These are phyloP conservation scores for Rhodomyrtus tomentosa DNA, from an alignment of 345 rosid genomes.

Conservation along the genomic window DNA sequence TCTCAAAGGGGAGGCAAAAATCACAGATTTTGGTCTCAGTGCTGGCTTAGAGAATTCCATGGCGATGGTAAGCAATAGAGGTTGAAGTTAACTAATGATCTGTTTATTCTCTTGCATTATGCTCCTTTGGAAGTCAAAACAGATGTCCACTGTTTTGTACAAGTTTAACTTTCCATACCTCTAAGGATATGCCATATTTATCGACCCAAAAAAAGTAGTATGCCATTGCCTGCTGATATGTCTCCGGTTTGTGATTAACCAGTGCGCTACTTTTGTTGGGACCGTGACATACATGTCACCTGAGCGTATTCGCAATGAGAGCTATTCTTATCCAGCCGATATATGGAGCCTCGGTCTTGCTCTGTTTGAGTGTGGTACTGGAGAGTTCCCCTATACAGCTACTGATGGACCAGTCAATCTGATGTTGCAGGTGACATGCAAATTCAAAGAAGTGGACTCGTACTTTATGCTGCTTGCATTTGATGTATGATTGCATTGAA, in stretches of 20 bases:
- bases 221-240: conserved; percentile 5
- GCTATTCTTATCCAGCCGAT: conserved; percentile 95
- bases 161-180: not conserved
- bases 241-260: conserved; percentile 8
- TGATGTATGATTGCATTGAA: not conserved
- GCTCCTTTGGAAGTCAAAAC: not conserved
- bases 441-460: not conserved
- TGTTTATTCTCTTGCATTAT: not conserved
- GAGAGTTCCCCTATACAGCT: conserved; percentile 86
- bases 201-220: not conserved
- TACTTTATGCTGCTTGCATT: not conserved
- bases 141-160: not conserved
- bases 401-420: conserved; percentile 88
- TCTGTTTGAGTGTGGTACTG: conserved; percentile 88
- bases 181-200: not conserved
- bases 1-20: conserved; percentile 93
- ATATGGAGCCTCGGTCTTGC: conserved; percentile 98
- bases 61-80: conserved; percentile 67
- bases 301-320: conserved; percentile 70
- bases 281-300: conserved; percentile 99
- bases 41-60: conserved; percentile 92
- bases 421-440: conserved; percentile 76
- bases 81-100: not conserved
- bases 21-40: conserved; percentile 95
- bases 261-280: conserved; percentile 99